phyloP scores from a whole-genome alignment of 2,329 filamentous ascomycete genomes.

The Endoconidiophora laricicola region DNA sequence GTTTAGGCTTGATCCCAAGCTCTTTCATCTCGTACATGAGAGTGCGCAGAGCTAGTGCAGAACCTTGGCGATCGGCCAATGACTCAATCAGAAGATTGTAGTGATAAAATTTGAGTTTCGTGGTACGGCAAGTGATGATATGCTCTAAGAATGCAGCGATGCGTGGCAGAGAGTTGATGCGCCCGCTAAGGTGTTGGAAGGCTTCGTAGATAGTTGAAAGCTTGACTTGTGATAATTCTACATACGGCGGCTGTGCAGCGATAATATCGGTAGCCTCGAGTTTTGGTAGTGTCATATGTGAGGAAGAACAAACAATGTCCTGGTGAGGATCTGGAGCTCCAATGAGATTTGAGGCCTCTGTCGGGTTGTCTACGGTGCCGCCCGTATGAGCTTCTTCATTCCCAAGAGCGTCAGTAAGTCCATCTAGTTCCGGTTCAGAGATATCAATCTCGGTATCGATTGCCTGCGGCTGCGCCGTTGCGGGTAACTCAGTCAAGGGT shows the following conservation, averaged over 20 bases:
- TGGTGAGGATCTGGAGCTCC: background rate
- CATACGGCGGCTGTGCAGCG: slow-evolving; percentile 1
- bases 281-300: background rate
- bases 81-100: slow-evolving; percentile 63
- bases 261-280: background rate
- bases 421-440: too few relatives aligned
- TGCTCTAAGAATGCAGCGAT: slow-evolving; percentile 31
- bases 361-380: too few relatives aligned
- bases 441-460: too few relatives aligned
- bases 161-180: slow-evolving; percentile 14
- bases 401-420: too few relatives aligned
- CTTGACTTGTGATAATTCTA: slow-evolving; percentile 20
- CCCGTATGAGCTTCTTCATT: too few relatives aligned
- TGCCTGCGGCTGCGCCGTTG: too few relatives aligned
- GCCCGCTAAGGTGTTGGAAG: slow-evolving; percentile 25
- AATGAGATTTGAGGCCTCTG: too few relatives aligned
- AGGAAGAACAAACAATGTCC: too few relatives aligned
- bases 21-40: slow-evolving; percentile 59
- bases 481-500: too few relatives aligned
- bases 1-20: slow-evolving; percentile 44
- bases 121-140: slow-evolving; percentile 37
- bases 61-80: slow-evolving; percentile 52
- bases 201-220: slow-evolving; percentile 29
- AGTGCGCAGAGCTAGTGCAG: slow-evolving; percentile 41
- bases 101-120: slow-evolving; percentile 38